Evolutionary conservation across 371 early-diverging fungal species (phyloP).

Genomic region (Saksenaea oblongispora): DNA sequence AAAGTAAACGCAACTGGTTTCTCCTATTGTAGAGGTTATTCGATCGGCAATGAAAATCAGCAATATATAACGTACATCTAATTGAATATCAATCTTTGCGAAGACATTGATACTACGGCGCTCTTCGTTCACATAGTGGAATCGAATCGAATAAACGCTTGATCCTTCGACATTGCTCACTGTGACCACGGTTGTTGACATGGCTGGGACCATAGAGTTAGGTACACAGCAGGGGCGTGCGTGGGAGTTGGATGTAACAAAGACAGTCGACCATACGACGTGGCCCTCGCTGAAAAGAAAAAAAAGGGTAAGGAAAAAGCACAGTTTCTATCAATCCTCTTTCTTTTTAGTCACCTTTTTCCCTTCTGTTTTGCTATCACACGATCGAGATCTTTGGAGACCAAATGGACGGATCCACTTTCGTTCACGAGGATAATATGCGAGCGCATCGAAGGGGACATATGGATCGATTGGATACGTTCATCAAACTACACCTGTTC

Average conservation of each 20-base stretch:
- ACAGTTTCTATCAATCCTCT: not conserved
- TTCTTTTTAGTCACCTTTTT: constrained; percentile 5
- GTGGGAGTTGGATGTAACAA: constrained; percentile 44
- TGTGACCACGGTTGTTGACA: constrained; percentile 49
- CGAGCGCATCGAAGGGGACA: constrained; percentile 48
- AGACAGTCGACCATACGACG: constrained; percentile 52
- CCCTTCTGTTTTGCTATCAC: constrained; percentile 39
- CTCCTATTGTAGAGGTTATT: too few species aligned
- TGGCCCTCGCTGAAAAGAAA: constrained; percentile 10
- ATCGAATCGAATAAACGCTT: constrained; percentile 26
- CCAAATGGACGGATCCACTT: constrained; percentile 53
- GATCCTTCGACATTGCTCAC: constrained; percentile 24
- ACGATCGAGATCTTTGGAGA: constrained; percentile 55
- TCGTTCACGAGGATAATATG: constrained; percentile 53
- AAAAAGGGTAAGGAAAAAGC: not conserved
- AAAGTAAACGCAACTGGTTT: constrained; percentile 53
- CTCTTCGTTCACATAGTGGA: constrained; percentile 56
- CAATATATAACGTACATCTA: constrained; percentile 14
- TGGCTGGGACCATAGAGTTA: constrained; percentile 48
- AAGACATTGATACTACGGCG: constrained; percentile 44
- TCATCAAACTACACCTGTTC: constrained; percentile 43
- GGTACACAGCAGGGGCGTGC: constrained; percentile 50
- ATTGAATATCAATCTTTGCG: constrained; percentile 30
- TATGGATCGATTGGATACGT: constrained; percentile 51
- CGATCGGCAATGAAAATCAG: not conserved